Evolutionary conservation across 331 rosid genomes (phyloP).

Genomic region (Quercus lobata): DNA sequence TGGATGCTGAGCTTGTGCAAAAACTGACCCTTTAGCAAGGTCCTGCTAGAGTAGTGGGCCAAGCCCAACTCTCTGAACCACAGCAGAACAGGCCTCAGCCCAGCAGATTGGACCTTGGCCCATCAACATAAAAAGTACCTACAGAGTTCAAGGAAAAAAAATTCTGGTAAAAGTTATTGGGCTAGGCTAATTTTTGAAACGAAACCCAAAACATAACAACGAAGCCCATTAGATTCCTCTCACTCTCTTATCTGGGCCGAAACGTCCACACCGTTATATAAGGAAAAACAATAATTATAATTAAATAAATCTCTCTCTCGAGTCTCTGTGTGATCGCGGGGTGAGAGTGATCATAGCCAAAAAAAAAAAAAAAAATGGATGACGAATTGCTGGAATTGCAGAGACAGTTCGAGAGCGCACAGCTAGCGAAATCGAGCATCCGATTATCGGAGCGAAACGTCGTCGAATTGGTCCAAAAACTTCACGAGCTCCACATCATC

Average conservation of each 20-base stretch:
- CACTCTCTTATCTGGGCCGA: neutral
- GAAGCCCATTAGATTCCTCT: neutral
- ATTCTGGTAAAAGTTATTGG: too few relatives aligned
- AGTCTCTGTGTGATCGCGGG: neutral
- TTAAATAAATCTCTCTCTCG: neutral
- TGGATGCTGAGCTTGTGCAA: too few relatives aligned
- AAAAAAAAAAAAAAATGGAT: slow-evolving; percentile 46
- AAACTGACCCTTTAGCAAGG: too few relatives aligned
- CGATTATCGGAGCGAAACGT: slow-evolving; percentile 95
- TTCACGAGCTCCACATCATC: slow-evolving; percentile 75
- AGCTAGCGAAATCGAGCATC: slow-evolving; percentile 85
- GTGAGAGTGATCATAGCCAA: neutral
- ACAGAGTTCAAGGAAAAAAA: too few relatives aligned
- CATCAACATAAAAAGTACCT: too few relatives aligned
- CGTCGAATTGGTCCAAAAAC: slow-evolving; percentile 91
- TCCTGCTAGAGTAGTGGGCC: too few relatives aligned
- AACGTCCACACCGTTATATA: neutral
- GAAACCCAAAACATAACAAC: too few relatives aligned
- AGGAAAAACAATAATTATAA: neutral
- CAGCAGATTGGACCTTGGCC: too few relatives aligned
- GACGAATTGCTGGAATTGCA: slow-evolving; percentile 91
- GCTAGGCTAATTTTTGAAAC: too few relatives aligned
- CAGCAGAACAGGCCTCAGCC: too few relatives aligned
- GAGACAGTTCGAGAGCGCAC: slow-evolving; percentile 92
- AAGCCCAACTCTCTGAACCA: too few relatives aligned